These are phyloP conservation scores for Stephania cephalantha DNA, from an alignment of 164 flowering plant genomes.

Conservation along the genomic window DNA sequence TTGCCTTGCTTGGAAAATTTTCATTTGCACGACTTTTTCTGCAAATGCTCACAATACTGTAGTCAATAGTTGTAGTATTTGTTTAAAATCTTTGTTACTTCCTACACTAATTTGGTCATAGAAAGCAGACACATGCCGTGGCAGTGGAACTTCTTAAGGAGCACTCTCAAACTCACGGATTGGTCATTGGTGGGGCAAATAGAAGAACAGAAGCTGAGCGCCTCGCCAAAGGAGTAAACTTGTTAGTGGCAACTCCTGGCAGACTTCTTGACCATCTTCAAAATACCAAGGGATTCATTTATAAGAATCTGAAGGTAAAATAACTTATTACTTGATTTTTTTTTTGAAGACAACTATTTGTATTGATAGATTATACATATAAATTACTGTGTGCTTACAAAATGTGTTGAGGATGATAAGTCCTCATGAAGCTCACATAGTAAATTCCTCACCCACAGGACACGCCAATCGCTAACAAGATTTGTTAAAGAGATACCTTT, in stretches of 20 bases:
- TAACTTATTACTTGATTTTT: neutral
- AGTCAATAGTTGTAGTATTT: neutral
- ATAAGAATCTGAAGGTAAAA: slow-evolving; percentile 69
- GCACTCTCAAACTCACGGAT: slow-evolving; percentile 80
- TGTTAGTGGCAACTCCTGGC: slow-evolving; percentile 92
- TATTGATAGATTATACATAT: too few species aligned
- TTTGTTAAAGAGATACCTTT: too few species aligned
- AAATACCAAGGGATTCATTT: slow-evolving; percentile 78
- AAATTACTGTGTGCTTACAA: too few species aligned
- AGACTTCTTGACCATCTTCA: slow-evolving; percentile 96
- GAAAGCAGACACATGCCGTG: slow-evolving; percentile 79
- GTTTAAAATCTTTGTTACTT: neutral
- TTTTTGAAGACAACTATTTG: too few species aligned
- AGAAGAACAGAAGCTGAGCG: slow-evolving; percentile 88
- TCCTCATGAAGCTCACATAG: too few species aligned
- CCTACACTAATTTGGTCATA: neutral
- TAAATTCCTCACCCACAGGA: too few species aligned
- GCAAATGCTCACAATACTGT: neutral
- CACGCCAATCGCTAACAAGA: too few species aligned
- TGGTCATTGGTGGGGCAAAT: slow-evolving; percentile 84
- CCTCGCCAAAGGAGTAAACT: slow-evolving; percentile 73
- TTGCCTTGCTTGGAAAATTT: neutral
- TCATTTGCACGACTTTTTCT: neutral
- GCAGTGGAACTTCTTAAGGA: slow-evolving; percentile 86
- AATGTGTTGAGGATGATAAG: too few species aligned